Percentiles rank a stretch among this genome's conserved stretches.
These are phyloP conservation scores for Cryptococcus hybrid DNA, from an alignment of 1,284 basidiomycete species.

Conservation along the genomic window DNA sequence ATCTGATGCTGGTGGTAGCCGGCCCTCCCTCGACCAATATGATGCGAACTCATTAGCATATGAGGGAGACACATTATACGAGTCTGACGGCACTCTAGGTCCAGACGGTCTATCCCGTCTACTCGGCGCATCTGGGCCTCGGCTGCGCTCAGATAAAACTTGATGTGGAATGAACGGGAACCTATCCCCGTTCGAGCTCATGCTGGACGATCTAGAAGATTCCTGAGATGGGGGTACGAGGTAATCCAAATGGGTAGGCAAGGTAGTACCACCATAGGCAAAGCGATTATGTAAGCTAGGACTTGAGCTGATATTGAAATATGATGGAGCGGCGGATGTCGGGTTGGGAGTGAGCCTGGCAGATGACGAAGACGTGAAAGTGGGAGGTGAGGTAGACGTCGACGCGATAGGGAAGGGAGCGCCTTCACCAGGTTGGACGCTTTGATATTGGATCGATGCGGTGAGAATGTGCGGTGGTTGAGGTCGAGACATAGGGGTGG, in stretches of 20 bases:
- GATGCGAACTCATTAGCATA: too few species aligned
- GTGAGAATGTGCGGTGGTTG: too few species aligned
- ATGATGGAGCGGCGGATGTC: too few species aligned
- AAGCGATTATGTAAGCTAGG: too few species aligned
- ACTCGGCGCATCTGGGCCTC: background rate
- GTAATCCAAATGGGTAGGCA: too few species aligned
- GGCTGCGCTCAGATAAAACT: background rate
- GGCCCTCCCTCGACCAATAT: too few species aligned
- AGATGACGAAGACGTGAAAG: background rate
- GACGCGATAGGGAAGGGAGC: background rate
- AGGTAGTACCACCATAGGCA: too few species aligned
- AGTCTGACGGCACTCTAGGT: constrained; percentile 1
- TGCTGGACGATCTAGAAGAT: background rate
- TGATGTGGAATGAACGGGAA: background rate
- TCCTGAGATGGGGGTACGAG: background rate
- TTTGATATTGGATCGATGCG: background rate
- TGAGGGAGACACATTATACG: background rate
- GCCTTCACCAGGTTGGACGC: background rate
- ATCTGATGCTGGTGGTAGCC: too few species aligned
- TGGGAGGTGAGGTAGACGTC: background rate
- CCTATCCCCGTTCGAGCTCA: background rate
- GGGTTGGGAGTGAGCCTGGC: background rate
- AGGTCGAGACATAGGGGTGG: background rate
- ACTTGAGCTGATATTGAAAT: too few species aligned
- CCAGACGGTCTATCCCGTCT: constrained; percentile 6